Base-by-base conservation (phyloP, 768 basidiomycete species). In the Imleria badia region DNA sequence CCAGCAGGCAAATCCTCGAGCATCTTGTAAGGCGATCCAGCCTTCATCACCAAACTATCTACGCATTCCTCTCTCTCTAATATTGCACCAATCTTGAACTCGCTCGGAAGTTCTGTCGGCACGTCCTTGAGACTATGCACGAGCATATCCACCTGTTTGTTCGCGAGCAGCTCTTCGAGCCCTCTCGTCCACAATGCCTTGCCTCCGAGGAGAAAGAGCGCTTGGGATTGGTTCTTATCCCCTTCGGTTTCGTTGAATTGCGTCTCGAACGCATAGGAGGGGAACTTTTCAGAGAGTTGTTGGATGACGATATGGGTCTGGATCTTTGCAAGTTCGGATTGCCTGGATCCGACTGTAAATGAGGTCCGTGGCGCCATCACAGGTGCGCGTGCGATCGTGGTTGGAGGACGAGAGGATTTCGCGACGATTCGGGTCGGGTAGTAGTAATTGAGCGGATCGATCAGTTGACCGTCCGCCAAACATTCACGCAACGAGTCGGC, bases 141-240 rank as follows among this genome's bases (percentile, higher is more conserved):
- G 63, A 99, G 83, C 80, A 98, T 85, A 69, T 99, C 97, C 45
- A 95, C 88, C 13, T 78, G 75, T 30, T 79, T 74, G 41, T 85
- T 78, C 51, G 83, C 78, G 56, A 99, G 75, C 41, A 85, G 86
- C 19, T 90, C 88, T 68, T 99, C 97, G 50, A 99, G 84, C 63
- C 98, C 96, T 63, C 93, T 91, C 35, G 97, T 99, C 97, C 97
- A 99, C 29, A 98, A 72, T 1, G 89, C 81, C 68, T 92, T 93
- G n/a, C 91, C 93, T 36, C 94, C 94, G 15, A 97, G 75, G 10
- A 94, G 78, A 72, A 95, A 95, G 17, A 97, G 77, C n/a, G 84
- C 82, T 60, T 92, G 87, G 2, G 87, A 84, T 72, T 95, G 92
- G 65, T 97, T 94, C 65, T 90, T 89, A 75, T 98, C 96, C 5